Evolutionary conservation across 176 grass and related monocot genomes (phyloP), one percentile per base, ranked within the genome.

Genomic region (Cenchrus americanus): DNA sequence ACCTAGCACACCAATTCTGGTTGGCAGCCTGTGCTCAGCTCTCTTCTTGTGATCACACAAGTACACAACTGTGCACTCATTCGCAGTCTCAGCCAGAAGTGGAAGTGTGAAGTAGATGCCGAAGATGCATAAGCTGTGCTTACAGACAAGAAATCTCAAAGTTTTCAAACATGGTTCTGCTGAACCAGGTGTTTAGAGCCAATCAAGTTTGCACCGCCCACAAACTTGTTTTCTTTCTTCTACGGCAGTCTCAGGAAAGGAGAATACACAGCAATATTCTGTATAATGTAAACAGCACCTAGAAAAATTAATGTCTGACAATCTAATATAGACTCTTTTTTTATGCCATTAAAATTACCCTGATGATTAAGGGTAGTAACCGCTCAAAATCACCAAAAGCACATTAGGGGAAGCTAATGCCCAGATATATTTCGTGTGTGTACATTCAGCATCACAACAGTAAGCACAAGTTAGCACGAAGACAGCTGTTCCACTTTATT

Each of bases 211-310:
- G 21, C 57, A 11, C 57, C 0, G 23, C 8, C 71, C 14, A 37
- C 27, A 27, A 73, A 53, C 0, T 80, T 68, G 27, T 80, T 40
- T 80, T 27, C 18, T 53, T 80, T 68, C 10, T 80, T 66, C 14
- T 27, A 57, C 14, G 19, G 27, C 37, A 10, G 12, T 58, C 52
- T 67, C 19, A 80, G 18, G 78, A 67, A 80, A 75, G 53, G 21
- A 75, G 34, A 37, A 37, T 37, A 37, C 2, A 4, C 34, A 37
- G 34, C 34, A 37, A 37, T 37, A 30, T 37, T 4, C 4, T 37
- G 27, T 67, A 68, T 40, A 19, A 57, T 40, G 40, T 26, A 62
- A 62, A 46, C 4, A 62, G 0, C 34, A 62, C 57, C 34, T 78
- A 78, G 22, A n/a, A 34, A 77, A 63, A 48, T 49, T 15, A 15